These are phyloP conservation scores for Phytophthora idaei DNA, from an alignment of 352 stramenopile species.

Conservation along the genomic window DNA sequence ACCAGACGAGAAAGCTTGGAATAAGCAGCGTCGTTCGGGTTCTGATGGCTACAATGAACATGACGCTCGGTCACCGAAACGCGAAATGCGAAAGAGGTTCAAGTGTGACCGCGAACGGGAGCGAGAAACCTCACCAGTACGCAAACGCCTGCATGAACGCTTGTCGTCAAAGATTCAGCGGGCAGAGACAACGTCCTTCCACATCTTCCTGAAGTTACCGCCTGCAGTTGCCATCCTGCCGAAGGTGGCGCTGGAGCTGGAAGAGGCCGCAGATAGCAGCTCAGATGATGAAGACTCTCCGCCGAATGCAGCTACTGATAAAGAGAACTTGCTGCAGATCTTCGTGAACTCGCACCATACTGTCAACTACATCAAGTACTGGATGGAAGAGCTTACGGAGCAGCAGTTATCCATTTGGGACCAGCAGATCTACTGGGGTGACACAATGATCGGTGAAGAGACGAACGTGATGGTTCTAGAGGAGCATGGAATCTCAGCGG, in stretches of 20 bases:
- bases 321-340: conserved; percentile 57
- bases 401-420: conserved; percentile 84
- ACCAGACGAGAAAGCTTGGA: conserved; percentile 57
- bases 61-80: conserved; percentile 33
- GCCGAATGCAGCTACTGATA: not conserved
- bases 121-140: conserved; percentile 57
- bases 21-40: conserved; percentile 30
- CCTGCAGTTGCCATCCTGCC: conserved; percentile 65
- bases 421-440: conserved; percentile 79
- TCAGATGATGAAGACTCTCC: conserved; percentile 36
- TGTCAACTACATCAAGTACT: conserved; percentile 85
- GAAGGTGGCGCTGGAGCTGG: conserved; percentile 70
- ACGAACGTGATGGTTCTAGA: conserved; percentile 73
- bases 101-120: conserved; percentile 43
- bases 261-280: conserved; percentile 48
- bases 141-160: conserved; percentile 58
- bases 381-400: conserved; percentile 81
- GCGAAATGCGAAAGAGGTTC: conserved; percentile 33
- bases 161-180: conserved; percentile 61
- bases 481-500: conserved; percentile 72
- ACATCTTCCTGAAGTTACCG: conserved; percentile 70
- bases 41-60: conserved; percentile 21
- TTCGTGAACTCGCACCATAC: conserved; percentile 67
- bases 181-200: conserved; percentile 56
- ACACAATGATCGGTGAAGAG: conserved; percentile 81